A percentile compares a stretch with the other conserved stretches of the same genome.
Evolutionary conservation across 148 eudicot species (phyloP).

Genomic region (Oxyria digyna): DNA sequence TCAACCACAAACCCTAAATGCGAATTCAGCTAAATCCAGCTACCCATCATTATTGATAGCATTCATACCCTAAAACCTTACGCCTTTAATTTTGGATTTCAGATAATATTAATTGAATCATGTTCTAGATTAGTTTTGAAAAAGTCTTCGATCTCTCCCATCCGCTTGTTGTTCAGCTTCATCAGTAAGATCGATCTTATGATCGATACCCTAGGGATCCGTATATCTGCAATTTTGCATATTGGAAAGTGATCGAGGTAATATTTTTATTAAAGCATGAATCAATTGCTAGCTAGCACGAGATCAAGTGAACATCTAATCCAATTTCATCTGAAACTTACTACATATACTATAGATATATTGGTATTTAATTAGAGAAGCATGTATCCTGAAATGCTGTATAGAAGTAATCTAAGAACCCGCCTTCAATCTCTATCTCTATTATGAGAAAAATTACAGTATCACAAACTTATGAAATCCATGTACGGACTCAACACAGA

Average conservation of each 20-base stretch:
- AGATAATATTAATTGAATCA: not conserved
- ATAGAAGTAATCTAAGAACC: too few species aligned
- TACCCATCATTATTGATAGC: not conserved
- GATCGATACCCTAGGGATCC: not conserved
- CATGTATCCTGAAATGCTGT: not conserved
- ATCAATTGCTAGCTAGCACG: too few species aligned
- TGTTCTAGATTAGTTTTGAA: not conserved
- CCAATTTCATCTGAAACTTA: not conserved
- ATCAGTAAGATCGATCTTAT: not conserved
- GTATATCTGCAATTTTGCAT: not conserved
- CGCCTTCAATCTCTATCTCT: not conserved
- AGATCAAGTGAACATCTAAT: too few species aligned
- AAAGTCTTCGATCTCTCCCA: not conserved
- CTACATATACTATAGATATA: too few species aligned
- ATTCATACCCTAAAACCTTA: not conserved
- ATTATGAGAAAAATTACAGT: not conserved
- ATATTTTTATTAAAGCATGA: too few species aligned
- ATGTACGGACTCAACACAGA: not conserved
- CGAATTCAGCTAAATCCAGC: not conserved
- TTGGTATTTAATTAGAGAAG: not conserved
- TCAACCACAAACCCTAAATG: conserved; percentile 3
- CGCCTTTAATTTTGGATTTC: not conserved
- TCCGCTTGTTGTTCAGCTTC: not conserved
- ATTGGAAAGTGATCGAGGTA: not conserved
- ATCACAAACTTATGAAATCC: not conserved